These are phyloP conservation scores for Bipolaris cookei DNA, from an alignment of 2,329 filamentous ascomycete species.

Conservation along the genomic window DNA sequence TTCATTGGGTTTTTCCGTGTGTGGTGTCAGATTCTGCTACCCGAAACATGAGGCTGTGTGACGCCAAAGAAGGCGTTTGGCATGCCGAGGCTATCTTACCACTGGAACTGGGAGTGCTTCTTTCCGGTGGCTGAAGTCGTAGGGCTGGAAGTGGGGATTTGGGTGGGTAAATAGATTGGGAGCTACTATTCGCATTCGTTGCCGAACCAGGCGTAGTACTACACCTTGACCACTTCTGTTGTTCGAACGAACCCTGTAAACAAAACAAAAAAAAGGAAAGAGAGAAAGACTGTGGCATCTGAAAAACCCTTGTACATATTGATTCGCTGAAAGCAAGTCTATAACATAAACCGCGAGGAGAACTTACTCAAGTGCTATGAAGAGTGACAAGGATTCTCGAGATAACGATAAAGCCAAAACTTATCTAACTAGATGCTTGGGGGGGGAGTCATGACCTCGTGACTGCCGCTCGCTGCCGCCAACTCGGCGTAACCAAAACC, in stretches of 20 bases:
- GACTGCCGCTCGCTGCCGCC: conserved; percentile 3
- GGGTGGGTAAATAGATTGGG: neutral
- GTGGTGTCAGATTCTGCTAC: conserved; percentile 25
- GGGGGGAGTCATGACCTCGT: conserved; percentile 33
- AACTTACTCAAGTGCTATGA: neutral
- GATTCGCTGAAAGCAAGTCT: conserved; percentile 10
- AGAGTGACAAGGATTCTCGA: neutral
- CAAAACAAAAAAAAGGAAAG: neutral
- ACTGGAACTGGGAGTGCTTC: neutral
- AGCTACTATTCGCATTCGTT: neutral
- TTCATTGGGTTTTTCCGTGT: conserved; percentile 28
- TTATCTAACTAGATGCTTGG: conserved; percentile 21
- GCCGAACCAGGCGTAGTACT: neutral
- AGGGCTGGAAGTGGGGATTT: neutral
- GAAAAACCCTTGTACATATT: neutral
- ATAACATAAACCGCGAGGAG: conserved; percentile 2
- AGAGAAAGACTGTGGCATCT: neutral
- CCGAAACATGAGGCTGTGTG: conserved; percentile 17
- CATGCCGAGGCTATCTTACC: conserved; percentile 15
- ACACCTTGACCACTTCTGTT: neutral
- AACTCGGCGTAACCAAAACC: neutral
- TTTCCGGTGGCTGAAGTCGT: neutral
- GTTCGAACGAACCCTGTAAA: neutral
- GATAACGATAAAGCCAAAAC: neutral
- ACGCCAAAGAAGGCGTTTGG: conserved; percentile 11